Percentiles rank a stretch among this genome's conserved stretches.
Conservation (phyloP, 257 asterid species). For the Nemophila menziesii region DNA sequence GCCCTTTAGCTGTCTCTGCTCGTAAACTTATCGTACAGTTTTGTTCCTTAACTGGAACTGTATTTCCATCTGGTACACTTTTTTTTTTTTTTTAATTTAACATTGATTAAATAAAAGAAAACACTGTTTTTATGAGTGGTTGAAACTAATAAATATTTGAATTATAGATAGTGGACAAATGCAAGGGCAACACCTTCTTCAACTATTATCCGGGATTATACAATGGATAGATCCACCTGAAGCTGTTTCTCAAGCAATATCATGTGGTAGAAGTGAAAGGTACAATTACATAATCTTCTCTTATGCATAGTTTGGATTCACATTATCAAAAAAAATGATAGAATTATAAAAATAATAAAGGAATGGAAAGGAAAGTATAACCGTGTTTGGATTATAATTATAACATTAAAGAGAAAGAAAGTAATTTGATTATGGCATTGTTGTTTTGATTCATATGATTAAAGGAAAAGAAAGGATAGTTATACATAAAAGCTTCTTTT, state of each 20-base stretch:
- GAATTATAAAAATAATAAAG: no score
- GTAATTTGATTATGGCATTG: no score
- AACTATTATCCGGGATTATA: conserved; percentile 62
- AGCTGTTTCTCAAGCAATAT: conserved; percentile 57
- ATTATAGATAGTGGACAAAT: conserved; percentile 52
- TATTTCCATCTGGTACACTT: conserved; percentile 69
- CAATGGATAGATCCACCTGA: conserved; percentile 93
- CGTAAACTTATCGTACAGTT: conserved; percentile 78
- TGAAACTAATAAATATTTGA: background rate
- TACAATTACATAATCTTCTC: conserved; percentile 12
- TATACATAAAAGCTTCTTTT: no score
- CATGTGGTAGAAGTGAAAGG: conserved; percentile 92
- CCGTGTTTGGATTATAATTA: no score
- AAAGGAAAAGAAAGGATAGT: no score
- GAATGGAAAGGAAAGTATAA: no score
- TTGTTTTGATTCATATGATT: no score
- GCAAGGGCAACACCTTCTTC: conserved; percentile 78
- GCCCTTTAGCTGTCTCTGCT: conserved; percentile 90
- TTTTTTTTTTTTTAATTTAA: no score
- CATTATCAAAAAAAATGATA: no score
- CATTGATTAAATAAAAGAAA: no score
- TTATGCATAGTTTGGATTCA: no score
- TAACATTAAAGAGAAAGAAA: no score
- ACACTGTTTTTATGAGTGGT: background rate
- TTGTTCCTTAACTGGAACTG: conserved; percentile 64